Percentiles rank a stretch among this genome's conserved stretches.
These are phyloP conservation scores for Cystobasidium tubakii DNA, from an alignment of 768 basidiomycete species.

Conservation along the genomic window DNA sequence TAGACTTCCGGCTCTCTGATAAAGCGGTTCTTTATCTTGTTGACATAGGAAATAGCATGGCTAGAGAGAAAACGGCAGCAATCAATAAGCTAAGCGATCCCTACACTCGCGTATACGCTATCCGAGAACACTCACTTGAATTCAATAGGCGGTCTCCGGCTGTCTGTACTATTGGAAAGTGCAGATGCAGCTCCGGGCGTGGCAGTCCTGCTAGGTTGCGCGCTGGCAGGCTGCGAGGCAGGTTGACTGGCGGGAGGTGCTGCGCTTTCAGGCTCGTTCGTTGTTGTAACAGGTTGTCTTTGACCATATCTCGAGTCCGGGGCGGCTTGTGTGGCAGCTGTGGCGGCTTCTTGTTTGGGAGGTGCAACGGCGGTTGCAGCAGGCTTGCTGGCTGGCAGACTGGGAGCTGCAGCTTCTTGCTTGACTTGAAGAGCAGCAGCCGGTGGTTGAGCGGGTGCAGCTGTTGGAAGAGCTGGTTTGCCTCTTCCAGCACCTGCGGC, in stretches of 20 bases:
- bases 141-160: slow-evolving; percentile 26
- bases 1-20: slow-evolving; percentile 72
- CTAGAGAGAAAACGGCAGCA: slow-evolving; percentile 48
- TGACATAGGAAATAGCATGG: slow-evolving; percentile 94
- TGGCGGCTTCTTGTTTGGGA: neutral
- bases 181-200: slow-evolving; percentile 16
- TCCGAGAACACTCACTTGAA: slow-evolving; percentile 27
- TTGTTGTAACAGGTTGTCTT: neutral
- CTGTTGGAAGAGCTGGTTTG: neutral
- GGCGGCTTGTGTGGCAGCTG: neutral
- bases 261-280: neutral
- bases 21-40: slow-evolving; percentile 94
- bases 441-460: neutral
- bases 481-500: neutral
- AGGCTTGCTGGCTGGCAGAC: neutral
- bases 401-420: neutral
- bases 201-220: neutral
- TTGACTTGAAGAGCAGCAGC: slow-evolving; percentile 36
- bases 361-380: neutral
- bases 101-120: neutral
- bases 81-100: neutral
- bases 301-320: neutral
- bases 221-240: neutral
- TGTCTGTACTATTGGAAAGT: neutral
- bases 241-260: slow-evolving; percentile 1